Evolutionary conservation across 1,284 basidiomycete genomes (phyloP), one percentile per base, ranked within the genome.

Genomic region (Coniferiporia sulphurascens): DNA sequence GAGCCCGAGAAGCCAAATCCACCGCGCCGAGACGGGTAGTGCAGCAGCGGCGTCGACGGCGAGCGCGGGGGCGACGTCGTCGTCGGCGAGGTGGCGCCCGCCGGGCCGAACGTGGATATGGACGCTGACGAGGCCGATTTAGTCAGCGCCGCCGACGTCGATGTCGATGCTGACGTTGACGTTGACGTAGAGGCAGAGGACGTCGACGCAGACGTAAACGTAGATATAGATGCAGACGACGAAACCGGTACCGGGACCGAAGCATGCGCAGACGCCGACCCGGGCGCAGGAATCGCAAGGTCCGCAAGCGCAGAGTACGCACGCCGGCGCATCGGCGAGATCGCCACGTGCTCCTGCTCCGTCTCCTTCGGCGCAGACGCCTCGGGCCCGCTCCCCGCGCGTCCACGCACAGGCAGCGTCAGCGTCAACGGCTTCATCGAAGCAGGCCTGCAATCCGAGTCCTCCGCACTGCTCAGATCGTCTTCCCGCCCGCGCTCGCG

Each of bases 221-320:
- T 10, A 43, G 41, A 43, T n/a, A 43, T 13, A 12, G 41, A n/a
- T 3, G 12, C n/a, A 2, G 41, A 43, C 10, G 41, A n/a, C 12
- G 41, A 43, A n/a, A n/a, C n/a, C n/a, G 10, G 12, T 2, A 12
- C n/a, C 41, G 41, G 41, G 10, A n/a, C n/a, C n/a, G n/a, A n/a
- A 43, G 41, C n/a, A n/a, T n/a, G 41, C 3, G 41, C 10, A 12
- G 41, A 43, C 7, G 3, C 12, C 3, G 41, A 43, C 3, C 41
- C 41, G 8, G 46, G 5, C 36, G 21, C 9, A 5, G 50, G 41
- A 34, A 53, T 52, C 8, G 57, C 57, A 22, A 59, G 57, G 38
- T 59, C 57, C 12, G 57, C 57, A 2, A 59, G 45, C 36, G 50
- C 51, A 41, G 57, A 34, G 21, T 59, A 59, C 17, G 57, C 57